Conservation (phyloP, 2,329 filamentous ascomycete genomes). For the Pseudogymnoascus sp. region DNA sequence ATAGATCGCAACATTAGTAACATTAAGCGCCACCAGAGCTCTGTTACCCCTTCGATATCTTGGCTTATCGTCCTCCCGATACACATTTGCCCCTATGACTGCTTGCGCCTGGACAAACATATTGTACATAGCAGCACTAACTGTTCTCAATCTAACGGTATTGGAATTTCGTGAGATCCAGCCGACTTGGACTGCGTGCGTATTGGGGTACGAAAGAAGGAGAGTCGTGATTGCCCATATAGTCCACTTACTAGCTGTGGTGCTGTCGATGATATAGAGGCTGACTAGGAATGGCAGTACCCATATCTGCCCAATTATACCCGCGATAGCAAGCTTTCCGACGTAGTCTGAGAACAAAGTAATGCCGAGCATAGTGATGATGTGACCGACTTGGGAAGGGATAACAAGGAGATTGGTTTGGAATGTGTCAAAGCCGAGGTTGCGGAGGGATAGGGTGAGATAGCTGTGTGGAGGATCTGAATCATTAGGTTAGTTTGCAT, state of each 20-base stretch:
- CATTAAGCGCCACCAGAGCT: constrained; percentile 42
- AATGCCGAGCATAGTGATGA: constrained; percentile 31
- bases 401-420: constrained; percentile 56
- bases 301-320: constrained; percentile 48
- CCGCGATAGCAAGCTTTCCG: constrained; percentile 42
- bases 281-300: constrained; percentile 49
- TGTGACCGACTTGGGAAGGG: constrained; percentile 42
- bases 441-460: constrained; percentile 49
- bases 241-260: constrained; percentile 18
- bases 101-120: constrained; percentile 40
- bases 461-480: constrained; percentile 38
- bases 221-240: constrained; percentile 36
- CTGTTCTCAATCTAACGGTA: constrained; percentile 51
- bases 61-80: constrained; percentile 41
- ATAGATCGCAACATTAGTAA: constrained; percentile 39
- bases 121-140: constrained; percentile 58
- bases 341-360: constrained; percentile 37
- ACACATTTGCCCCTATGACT: constrained; percentile 31
- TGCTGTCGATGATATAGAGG: constrained; percentile 27
- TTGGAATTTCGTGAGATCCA: constrained; percentile 51
- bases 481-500: constrained; percentile 17
- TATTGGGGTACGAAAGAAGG: constrained; percentile 34
- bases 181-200: constrained; percentile 40
- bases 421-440: constrained; percentile 52
- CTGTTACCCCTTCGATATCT: constrained; percentile 47